phyloP scores from a whole-genome alignment of 352 stramenopile genomes.

The Phytophthora pseudosyringae region DNA sequence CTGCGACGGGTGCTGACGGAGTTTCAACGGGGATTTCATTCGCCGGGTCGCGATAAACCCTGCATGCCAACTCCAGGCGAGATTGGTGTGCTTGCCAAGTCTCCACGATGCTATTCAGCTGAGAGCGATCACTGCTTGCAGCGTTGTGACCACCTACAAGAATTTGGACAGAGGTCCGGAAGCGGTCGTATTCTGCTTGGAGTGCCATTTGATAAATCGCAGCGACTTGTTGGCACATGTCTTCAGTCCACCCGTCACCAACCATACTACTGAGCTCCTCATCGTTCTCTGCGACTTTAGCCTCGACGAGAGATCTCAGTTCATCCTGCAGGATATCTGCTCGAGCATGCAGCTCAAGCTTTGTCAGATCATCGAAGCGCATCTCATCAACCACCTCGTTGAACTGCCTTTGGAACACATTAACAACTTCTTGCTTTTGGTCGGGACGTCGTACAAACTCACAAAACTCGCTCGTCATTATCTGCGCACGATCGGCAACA shows the following conservation, averaged over 20 bases:
- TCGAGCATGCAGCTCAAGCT: conserved; percentile 79
- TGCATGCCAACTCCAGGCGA: conserved; percentile 45
- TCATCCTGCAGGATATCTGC: conserved; percentile 77
- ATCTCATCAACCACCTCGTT: conserved; percentile 87
- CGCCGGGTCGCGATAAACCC: conserved; percentile 47
- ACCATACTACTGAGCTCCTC: conserved; percentile 55
- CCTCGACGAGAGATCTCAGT: conserved; percentile 52
- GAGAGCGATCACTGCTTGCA: conserved; percentile 47
- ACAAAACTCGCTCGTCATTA: conserved; percentile 56
- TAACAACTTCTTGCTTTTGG: conserved; percentile 67
- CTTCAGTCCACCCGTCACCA: conserved; percentile 66
- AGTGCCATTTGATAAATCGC: conserved; percentile 60
- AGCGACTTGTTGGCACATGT: conserved; percentile 49
- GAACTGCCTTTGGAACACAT: conserved; percentile 74
- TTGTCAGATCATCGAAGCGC: conserved; percentile 83
- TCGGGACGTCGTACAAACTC: conserved; percentile 68
- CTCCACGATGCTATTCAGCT: conserved; percentile 41
- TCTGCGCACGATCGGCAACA: conserved; percentile 34
- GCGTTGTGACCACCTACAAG: conserved; percentile 58
- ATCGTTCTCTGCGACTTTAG: conserved; percentile 47
- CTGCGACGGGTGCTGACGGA: conserved; percentile 8
- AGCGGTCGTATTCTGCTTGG: conserved; percentile 78
- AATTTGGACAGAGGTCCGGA: conserved; percentile 62
- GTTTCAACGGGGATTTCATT: conserved; percentile 26
- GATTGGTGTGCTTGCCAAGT: conserved; percentile 29